phyloP scores from a whole-genome alignment of 2,329 filamentous ascomycete genomes.

The Diaporthe ampelina region DNA sequence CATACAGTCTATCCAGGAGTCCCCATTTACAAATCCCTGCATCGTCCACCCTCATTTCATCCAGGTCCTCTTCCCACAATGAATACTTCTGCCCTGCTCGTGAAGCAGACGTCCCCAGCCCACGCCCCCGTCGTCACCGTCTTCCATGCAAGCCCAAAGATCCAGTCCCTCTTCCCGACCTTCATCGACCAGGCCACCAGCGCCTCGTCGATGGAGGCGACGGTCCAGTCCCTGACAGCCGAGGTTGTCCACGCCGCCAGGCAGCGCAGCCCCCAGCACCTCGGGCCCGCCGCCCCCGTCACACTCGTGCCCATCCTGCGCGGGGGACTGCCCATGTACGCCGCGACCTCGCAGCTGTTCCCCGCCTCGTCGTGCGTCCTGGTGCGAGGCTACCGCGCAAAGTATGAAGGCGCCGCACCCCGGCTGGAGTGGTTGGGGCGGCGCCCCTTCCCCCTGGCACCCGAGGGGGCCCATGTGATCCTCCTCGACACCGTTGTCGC shows the following conservation, averaged over 20 bases:
- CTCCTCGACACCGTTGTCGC: neutral
- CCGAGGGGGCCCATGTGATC: neutral
- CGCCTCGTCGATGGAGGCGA: neutral
- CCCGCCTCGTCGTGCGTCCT: neutral
- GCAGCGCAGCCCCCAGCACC: neutral
- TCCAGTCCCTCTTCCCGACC: neutral
- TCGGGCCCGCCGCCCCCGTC: neutral
- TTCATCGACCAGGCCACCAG: neutral
- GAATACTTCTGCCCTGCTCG: neutral
- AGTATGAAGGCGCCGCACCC: neutral
- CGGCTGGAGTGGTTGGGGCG: neutral
- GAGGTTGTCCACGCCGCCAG: neutral
- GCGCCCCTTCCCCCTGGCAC: neutral
- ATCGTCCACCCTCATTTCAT: neutral
- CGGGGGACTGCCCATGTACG: neutral
- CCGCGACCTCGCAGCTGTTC: neutral
- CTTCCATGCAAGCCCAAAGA: neutral
- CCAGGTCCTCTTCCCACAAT: neutral
- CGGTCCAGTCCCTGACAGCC: neutral
- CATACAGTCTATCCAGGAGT: neutral
- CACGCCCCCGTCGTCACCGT: neutral
- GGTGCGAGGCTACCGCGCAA: neutral
- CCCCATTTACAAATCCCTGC: neutral
- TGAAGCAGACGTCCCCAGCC: neutral
- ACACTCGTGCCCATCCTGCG: neutral